A percentile compares a stretch with the other conserved stretches of the same genome.
phyloP scores from a whole-genome alignment of 2,329 filamentous ascomycete species.

The Ilyonectria mors-panacis region DNA sequence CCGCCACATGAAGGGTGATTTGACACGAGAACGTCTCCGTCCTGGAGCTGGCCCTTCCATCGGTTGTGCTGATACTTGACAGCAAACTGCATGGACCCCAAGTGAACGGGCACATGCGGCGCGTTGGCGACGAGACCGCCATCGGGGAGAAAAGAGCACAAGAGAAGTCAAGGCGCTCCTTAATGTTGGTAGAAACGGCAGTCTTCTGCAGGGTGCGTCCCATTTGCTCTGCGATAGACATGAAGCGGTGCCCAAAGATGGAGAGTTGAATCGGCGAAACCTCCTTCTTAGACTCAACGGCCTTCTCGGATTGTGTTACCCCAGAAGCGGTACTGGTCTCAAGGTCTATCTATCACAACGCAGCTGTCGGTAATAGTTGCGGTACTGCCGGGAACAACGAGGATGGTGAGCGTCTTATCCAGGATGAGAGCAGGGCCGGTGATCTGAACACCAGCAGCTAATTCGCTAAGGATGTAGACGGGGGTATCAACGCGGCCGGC shows the following conservation, averaged over 20 bases:
- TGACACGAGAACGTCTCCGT: constrained; percentile 56
- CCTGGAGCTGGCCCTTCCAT: constrained; percentile 66
- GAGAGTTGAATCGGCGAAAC: constrained; percentile 82
- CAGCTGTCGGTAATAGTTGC: constrained; percentile 54
- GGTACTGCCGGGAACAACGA: constrained; percentile 67
- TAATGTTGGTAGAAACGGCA: constrained; percentile 83
- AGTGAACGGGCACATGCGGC: constrained; percentile 82
- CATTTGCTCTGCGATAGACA: constrained; percentile 90
- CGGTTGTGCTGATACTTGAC: constrained; percentile 79
- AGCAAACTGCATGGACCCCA: constrained; percentile 86
- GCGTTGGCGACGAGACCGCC: constrained; percentile 83
- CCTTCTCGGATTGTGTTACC: constrained; percentile 8
- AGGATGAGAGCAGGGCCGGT: constrained; percentile 68
- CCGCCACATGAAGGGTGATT: constrained; percentile 55
- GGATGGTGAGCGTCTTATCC: constrained; percentile 80
- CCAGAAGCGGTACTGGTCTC: constrained; percentile 17
- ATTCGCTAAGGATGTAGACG: constrained; percentile 44
- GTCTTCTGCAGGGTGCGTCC: constrained; percentile 85
- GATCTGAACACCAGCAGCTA: constrained; percentile 34
- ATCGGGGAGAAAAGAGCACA: constrained; percentile 84
- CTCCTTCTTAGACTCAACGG: constrained; percentile 31
- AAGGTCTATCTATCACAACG: constrained; percentile 56
- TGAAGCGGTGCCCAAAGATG: constrained; percentile 86
- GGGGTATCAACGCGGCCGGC: constrained; percentile 44
- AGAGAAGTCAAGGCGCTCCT: constrained; percentile 85